Base-by-base conservation (phyloP, 208 protist genomes). In the Wallacemonas collosoma region DNA sequence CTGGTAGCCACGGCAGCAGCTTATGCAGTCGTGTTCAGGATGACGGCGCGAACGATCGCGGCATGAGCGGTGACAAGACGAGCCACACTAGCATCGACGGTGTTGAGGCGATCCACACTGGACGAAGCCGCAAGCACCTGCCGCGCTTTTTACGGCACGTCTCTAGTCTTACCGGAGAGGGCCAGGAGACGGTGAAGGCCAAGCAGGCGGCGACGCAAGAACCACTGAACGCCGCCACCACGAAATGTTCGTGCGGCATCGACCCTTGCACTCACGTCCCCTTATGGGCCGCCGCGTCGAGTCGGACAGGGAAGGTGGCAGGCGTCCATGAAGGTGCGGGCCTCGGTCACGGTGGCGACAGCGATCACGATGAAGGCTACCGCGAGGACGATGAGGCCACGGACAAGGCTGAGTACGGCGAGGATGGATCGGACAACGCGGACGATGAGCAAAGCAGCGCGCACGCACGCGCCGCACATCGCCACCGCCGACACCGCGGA, bases 401-500 rank as follows among this genome's bases (percentile, higher is more conserved):
- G 35, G 64, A 62, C n/a, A 39, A 64, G 36, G 57, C 45, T 7
- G 14, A 69, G 43, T 40, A 41, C 26, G 55, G 67, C 2, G 38
- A 54, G 5, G 55, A 51, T 14, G 1, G 15, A 43, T 36, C 15
- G 1, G 38, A 38, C 3, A 15, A 12, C 4, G 41, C 47, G 15
- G 17, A 41, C 17, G 3, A 43, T 43, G 53, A 58, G 39, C 17
- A 57, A 3, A 45, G 65, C 60, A 70, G 60, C 47, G 73, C 62
- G 41, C 68, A 63, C 43, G 50, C 62, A 36, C 61, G 60, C 47
- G 5, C 11, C 26, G 11, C 2, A 45, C 40, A 55, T 15, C 54
- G 76, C 66, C 71, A 84, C 75, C 55, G 66, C 55, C 35, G 80
- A 66, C 40, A 53, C 12, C 63, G 62, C 64, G 8, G 39, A 40